Evolutionary conservation across 306 rosid genomes (phyloP).

Genomic region (Potentilla sterilis): DNA sequence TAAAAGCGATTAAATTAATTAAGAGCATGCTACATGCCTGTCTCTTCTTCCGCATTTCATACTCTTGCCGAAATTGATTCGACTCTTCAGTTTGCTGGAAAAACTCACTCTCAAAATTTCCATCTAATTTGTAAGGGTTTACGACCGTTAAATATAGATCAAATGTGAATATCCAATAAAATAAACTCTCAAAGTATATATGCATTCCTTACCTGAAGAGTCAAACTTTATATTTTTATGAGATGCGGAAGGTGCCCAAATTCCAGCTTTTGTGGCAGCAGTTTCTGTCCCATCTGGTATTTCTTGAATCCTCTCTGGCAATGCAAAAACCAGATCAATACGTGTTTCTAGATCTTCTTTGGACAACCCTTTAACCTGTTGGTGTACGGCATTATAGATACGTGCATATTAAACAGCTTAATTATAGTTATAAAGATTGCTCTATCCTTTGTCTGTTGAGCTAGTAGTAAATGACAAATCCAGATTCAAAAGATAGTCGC

Average conservation of each 20-base stretch:
- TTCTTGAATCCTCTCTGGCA: slow-evolving; percentile 76
- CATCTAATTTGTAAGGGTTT: slow-evolving; percentile 39
- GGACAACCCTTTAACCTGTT: slow-evolving; percentile 76
- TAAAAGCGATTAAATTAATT: slow-evolving; percentile 23
- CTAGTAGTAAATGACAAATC: neutral
- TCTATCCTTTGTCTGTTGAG: neutral
- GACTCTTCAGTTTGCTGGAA: slow-evolving; percentile 71
- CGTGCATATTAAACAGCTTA: slow-evolving; percentile 2
- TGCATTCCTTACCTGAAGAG: slow-evolving; percentile 45
- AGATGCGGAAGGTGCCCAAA: slow-evolving; percentile 42
- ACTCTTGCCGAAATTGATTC: slow-evolving; percentile 66
- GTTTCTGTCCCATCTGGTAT: slow-evolving; percentile 66
- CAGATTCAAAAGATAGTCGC: neutral
- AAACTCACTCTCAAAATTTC: slow-evolving; percentile 37
- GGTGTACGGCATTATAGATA: slow-evolving; percentile 11
- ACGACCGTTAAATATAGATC: slow-evolving; percentile 5
- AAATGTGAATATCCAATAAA: neutral
- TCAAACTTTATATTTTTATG: slow-evolving; percentile 59
- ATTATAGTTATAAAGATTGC: neutral
- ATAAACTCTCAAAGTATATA: slow-evolving; percentile 3
- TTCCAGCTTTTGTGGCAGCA: slow-evolving; percentile 46
- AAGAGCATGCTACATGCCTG: slow-evolving; percentile 59
- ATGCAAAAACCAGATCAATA: slow-evolving; percentile 52
- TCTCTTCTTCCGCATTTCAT: slow-evolving; percentile 79
- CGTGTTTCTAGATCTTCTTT: slow-evolving; percentile 61